A percentile compares a stretch with the other conserved stretches of the same genome.
Conservation (phyloP, 305 asterid species). For the Rubia tinctorum region DNA sequence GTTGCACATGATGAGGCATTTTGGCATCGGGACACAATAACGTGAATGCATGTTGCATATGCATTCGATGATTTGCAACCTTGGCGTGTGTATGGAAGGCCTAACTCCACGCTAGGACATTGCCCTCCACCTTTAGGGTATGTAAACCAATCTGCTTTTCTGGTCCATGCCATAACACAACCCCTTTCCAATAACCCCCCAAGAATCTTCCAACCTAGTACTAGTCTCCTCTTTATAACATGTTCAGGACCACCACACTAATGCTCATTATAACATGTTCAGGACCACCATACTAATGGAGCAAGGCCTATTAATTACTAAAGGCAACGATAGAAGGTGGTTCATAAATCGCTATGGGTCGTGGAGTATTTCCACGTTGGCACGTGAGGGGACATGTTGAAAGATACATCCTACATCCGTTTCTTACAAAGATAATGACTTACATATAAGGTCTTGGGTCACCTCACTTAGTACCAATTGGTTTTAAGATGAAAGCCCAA, state of each 20-base stretch:
- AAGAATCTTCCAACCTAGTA: conserved; percentile 23
- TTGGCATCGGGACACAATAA: conserved; percentile 15
- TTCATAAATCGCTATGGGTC: no score
- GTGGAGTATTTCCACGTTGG: no score
- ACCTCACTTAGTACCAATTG: no score
- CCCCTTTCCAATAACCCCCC: not conserved
- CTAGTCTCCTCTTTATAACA: not conserved
- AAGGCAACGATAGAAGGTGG: no score
- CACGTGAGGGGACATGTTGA: no score
- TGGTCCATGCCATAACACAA: conserved; percentile 23
- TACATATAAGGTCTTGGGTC: no score
- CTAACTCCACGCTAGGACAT: conserved; percentile 33
- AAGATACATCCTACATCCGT: no score
- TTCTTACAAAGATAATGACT: no score
- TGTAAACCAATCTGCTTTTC: conserved; percentile 7
- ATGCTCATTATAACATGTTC: no score
- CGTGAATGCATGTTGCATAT: conserved; percentile 13
- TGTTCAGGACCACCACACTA: not conserved
- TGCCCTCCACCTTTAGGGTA: conserved; percentile 26
- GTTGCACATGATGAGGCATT: conserved; percentile 18
- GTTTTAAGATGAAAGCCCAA: no score
- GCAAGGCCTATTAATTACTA: no score
- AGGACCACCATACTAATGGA: no score
- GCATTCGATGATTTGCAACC: not conserved
- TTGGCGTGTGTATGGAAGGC: conserved; percentile 30